These are phyloP conservation scores for Monilinia fructigena DNA, from an alignment of 2,329 filamentous ascomycete species.

Conservation along the genomic window DNA sequence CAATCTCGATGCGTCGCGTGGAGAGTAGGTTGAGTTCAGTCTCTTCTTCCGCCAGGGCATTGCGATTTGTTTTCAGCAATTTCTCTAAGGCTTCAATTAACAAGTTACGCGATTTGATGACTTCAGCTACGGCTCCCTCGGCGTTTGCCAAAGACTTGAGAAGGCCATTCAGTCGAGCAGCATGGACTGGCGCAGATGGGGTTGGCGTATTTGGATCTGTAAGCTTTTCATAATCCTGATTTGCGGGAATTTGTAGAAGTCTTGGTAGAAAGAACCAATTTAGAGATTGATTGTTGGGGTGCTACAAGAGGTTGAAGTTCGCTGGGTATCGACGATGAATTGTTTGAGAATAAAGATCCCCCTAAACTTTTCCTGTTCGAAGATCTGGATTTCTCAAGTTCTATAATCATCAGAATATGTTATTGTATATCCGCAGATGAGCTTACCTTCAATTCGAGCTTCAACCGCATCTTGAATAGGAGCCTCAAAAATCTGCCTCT, in stretches of 20 bases:
- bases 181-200: constrained; percentile 85
- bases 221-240: constrained; percentile 80
- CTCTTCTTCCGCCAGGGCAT: constrained; percentile 69
- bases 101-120: constrained; percentile 77
- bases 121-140: constrained; percentile 84
- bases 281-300: constrained; percentile 70
- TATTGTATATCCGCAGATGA: not conserved
- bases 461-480: constrained; percentile 82
- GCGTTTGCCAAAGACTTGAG: constrained; percentile 85
- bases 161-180: constrained; percentile 83
- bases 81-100: constrained; percentile 81
- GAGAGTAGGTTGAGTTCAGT: constrained; percentile 61
- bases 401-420: constrained; percentile 42
- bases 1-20: constrained; percentile 68
- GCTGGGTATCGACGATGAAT: constrained; percentile 60
- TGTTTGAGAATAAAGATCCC: constrained; percentile 68
- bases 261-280: constrained; percentile 67
- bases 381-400: constrained; percentile 61
- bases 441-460: constrained; percentile 70
- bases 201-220: constrained; percentile 66
- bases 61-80: constrained; percentile 71
- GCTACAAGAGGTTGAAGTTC: constrained; percentile 77
- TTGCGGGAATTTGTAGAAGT: constrained; percentile 66
- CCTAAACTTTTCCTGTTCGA: constrained; percentile 53
- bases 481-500: constrained; percentile 77